Evolutionary conservation across 306 rosid species (phyloP).

Genomic region (Corylus heterophylla): DNA sequence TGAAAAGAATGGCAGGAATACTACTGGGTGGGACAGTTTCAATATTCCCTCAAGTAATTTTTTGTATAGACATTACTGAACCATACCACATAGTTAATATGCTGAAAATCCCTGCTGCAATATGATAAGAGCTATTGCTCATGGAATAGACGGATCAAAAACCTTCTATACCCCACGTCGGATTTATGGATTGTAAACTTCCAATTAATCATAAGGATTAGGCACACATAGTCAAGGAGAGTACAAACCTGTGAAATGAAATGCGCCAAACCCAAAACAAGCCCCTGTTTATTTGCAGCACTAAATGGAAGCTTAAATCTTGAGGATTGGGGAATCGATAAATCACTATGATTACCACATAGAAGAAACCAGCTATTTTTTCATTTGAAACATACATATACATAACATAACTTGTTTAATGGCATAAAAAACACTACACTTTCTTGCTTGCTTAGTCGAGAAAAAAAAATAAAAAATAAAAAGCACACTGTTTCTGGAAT

Average conservation of each 20-base stretch:
- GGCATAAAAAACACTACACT: background rate
- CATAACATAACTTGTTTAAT: background rate
- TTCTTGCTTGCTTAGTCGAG: background rate
- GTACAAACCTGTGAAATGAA: background rate
- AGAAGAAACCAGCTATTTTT: background rate
- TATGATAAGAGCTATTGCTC: background rate
- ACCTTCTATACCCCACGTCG: background rate
- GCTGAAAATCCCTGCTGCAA: background rate
- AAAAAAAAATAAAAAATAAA: background rate
- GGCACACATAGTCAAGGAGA: background rate
- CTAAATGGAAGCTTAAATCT: background rate
- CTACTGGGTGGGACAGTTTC: too few species aligned
- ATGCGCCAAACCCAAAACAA: background rate
- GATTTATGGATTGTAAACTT: background rate
- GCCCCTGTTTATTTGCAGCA: background rate
- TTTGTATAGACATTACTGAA: too few species aligned
- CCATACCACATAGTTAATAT: too few species aligned
- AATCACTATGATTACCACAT: background rate
- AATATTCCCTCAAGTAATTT: too few species aligned
- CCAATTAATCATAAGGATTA: background rate
- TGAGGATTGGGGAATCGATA: background rate
- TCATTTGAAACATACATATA: background rate
- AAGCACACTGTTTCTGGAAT: background rate
- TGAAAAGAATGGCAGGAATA: too few species aligned
- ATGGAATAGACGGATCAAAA: slow-evolving; percentile 2